phyloP scores from a whole-genome alignment of 805 yeast genomes.

The Lachancea cidri region DNA sequence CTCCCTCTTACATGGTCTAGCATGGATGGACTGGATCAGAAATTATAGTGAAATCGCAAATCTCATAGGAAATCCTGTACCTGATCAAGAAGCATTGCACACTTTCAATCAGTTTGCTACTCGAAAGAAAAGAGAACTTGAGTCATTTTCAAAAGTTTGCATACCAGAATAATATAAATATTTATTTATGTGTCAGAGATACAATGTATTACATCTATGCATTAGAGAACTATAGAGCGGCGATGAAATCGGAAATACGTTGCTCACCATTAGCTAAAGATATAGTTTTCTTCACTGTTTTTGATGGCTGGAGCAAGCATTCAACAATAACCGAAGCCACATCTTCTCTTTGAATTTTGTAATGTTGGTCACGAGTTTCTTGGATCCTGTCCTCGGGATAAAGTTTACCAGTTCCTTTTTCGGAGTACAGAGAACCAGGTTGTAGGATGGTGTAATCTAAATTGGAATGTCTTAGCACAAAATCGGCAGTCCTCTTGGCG shows the following conservation, averaged over 20 bases:
- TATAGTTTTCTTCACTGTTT: slow-evolving; percentile 39
- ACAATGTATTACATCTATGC: no score
- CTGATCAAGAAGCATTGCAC: not conserved
- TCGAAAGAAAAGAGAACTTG: not conserved
- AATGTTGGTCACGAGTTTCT: slow-evolving; percentile 20
- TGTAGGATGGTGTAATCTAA: slow-evolving; percentile 53
- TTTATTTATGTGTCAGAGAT: no score
- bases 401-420: slow-evolving; percentile 41
- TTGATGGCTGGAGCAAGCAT: slow-evolving; percentile 33
- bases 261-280: slow-evolving; percentile 41
- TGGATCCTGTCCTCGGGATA: slow-evolving; percentile 13
- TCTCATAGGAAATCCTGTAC: not conserved
- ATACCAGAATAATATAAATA: not conserved
- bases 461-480: slow-evolving; percentile 35
- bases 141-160: not conserved
- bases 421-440: slow-evolving; percentile 45
- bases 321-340: slow-evolving; percentile 46
- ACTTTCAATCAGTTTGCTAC: slow-evolving; percentile 4
- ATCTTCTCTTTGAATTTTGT: slow-evolving; percentile 44
- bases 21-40: slow-evolving; percentile 41
- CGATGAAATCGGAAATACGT: slow-evolving; percentile 22
- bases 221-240: not conserved
- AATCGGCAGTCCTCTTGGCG: slow-evolving; percentile 59
- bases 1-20: slow-evolving; percentile 55
- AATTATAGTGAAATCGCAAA: slow-evolving; percentile 11